phyloP scores from a whole-genome alignment of 2,329 filamentous ascomycete genomes.

The Neoascochyta sp. region DNA sequence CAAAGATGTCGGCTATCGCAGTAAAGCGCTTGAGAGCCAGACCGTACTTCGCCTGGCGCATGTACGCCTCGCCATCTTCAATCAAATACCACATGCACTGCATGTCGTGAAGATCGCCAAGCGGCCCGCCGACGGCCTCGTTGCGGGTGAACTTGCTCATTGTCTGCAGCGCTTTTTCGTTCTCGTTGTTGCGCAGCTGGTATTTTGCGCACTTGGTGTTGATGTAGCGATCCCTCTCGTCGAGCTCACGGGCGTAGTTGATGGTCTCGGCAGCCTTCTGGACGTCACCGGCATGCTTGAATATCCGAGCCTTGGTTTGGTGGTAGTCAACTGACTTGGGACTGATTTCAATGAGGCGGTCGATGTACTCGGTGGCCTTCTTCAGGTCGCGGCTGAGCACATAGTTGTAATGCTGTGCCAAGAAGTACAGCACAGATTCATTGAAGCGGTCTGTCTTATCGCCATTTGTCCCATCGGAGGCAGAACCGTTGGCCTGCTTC shows the following conservation, averaged over 20 bases:
- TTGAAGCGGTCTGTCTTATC: slow-evolving; percentile 60
- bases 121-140: slow-evolving; percentile 79
- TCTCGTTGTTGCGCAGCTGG: slow-evolving; percentile 87
- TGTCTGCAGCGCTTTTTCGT: slow-evolving; percentile 77
- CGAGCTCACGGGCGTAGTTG: slow-evolving; percentile 79
- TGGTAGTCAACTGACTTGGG: slow-evolving; percentile 84
- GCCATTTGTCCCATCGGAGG: slow-evolving; percentile 49
- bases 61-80: slow-evolving; percentile 87
- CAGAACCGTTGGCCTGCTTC: slow-evolving; percentile 50
- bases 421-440: slow-evolving; percentile 81
- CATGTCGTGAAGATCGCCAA: slow-evolving; percentile 94
- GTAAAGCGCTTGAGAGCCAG: slow-evolving; percentile 91
- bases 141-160: slow-evolving; percentile 93
- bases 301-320: slow-evolving; percentile 93
- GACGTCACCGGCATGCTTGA: slow-evolving; percentile 81
- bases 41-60: slow-evolving; percentile 75
- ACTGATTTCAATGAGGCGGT: slow-evolving; percentile 75
- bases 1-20: slow-evolving; percentile 85
- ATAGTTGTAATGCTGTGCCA: slow-evolving; percentile 97
- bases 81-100: slow-evolving; percentile 97
- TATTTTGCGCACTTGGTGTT: slow-evolving; percentile 99
- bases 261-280: slow-evolving; percentile 79
- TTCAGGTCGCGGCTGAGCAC: slow-evolving; percentile 75
- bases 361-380: slow-evolving; percentile 77
- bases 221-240: slow-evolving; percentile 91